phyloP scores from a whole-genome alignment of 2,329 filamentous ascomycete genomes.

The Ambrosiella beaveri region DNA sequence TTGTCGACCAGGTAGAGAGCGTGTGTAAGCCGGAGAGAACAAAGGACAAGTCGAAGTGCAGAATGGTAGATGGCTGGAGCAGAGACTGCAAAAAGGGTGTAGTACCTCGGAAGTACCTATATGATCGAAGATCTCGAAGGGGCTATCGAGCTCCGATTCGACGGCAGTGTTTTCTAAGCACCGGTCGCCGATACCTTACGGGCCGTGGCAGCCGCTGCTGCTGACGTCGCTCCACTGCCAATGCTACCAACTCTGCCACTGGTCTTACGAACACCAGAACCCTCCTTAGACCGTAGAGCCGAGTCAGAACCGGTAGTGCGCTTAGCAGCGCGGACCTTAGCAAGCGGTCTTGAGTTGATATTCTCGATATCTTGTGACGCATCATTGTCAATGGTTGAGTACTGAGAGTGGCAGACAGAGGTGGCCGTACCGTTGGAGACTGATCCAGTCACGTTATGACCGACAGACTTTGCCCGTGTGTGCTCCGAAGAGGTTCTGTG shows the following conservation, averaged over 20 bases:
- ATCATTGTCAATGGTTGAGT: constrained; percentile 40
- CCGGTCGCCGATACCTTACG: constrained; percentile 34
- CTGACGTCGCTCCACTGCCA: constrained; percentile 18
- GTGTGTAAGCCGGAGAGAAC: neutral
- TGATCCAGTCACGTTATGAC: constrained; percentile 35
- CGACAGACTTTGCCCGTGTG: constrained; percentile 39
- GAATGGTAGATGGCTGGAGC: neutral
- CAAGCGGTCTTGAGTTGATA: constrained; percentile 28
- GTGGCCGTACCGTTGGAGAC: constrained; percentile 29
- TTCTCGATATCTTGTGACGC: constrained; percentile 57
- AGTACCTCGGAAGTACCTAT: neutral
- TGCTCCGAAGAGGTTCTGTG: constrained; percentile 6
- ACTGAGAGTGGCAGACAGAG: constrained; percentile 38
- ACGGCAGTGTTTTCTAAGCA: constrained; percentile 19
- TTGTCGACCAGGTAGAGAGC: neutral
- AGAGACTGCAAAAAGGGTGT: constrained; percentile 6
- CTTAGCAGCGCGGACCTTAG: constrained; percentile 12
- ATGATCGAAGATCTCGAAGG: constrained; percentile 14
- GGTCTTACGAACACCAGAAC: constrained; percentile 43
- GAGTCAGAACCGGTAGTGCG: constrained; percentile 22
- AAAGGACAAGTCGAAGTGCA: constrained; percentile 8
- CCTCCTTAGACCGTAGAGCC: constrained; percentile 33
- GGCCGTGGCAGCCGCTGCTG: constrained; percentile 26
- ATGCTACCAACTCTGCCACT: constrained; percentile 48
- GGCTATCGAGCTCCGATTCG: constrained; percentile 14